Evolutionary conservation across 441 rosid species (phyloP), one percentile per base, ranked within the genome.

Genomic region (Brassica balearica): DNA sequence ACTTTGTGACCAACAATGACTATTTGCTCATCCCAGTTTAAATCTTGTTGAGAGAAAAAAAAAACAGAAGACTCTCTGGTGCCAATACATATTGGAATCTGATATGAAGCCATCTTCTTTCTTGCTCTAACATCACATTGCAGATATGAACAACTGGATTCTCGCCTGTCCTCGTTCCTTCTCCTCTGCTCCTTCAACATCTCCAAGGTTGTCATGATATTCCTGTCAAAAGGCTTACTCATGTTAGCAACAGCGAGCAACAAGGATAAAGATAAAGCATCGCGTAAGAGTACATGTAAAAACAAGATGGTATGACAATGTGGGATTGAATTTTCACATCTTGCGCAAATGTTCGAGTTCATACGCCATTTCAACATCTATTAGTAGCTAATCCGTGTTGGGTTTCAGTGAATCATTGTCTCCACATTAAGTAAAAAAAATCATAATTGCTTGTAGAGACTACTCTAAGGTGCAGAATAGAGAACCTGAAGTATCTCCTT

Each of bases 201-300:
- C 98, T 19, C 97, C 99, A 29, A 95, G 86, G 84, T 93, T 93
- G 82, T 93, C 97, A 48, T 95, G 97, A 85, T 92, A 93, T 80
- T 93, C 99, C 97, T 95, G 73, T 58, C 3, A 0, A 6, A 19
- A 17, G 32, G 36, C n/a, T 64, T 77, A 11, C 36, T 84, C 23
- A 8, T 60, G 29, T 68, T 23, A 78, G 41, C 38, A 15, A 61
- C 36, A 17, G 53, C 74, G 20, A 34, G 15, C 14, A 59, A 43
- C 20, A 29, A 12, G 19, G 43, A 8, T 17, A 17, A 56, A 12
- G 0, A 65, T 8, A 53, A 53, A 59, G 51, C 4, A 5, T 19
- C 55, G 63, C 23, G 9, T 1, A 41, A 25, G 17, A 71, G 15
- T 34, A 0, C 34, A 27, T 43, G 73, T n/a, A 0, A 38, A 8